Percentiles rank a stretch among this genome's conserved stretches.
phyloP scores from a whole-genome alignment of 768 basidiomycete genomes.

The Tubosaeta sp. region DNA sequence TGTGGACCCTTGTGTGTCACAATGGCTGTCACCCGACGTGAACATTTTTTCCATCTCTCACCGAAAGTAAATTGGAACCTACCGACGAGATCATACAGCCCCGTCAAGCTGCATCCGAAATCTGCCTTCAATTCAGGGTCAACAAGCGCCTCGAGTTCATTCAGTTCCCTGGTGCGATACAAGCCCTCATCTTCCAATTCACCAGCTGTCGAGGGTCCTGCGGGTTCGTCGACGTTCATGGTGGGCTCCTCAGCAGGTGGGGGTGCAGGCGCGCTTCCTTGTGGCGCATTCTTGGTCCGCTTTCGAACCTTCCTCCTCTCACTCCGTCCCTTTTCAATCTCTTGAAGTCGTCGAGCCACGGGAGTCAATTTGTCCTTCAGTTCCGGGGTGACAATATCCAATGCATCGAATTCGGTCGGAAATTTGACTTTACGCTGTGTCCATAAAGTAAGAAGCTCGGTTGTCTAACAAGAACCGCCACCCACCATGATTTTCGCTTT shows the following conservation, averaged over 20 bases:
- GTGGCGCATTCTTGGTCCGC: conserved; percentile 50
- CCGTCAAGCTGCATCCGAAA: conserved; percentile 69
- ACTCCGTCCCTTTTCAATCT: conserved; percentile 75
- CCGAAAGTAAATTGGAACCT: conserved; percentile 26
- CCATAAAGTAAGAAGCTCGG: background rate
- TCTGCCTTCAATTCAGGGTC: conserved; percentile 61
- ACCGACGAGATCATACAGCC: conserved; percentile 91
- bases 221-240: conserved; percentile 48
- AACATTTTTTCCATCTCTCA: background rate
- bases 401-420: conserved; percentile 79
- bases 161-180: conserved; percentile 60
- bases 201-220: conserved; percentile 16
- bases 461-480: background rate
- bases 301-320: conserved; percentile 82
- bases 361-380: conserved; percentile 69
- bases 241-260: conserved; percentile 18
- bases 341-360: conserved; percentile 66
- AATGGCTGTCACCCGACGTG: conserved; percentile 50
- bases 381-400: conserved; percentile 78
- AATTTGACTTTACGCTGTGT: conserved; percentile 87
- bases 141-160: conserved; percentile 61
- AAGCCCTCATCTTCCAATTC: conserved; percentile 60
- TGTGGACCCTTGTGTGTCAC: conserved; percentile 96
- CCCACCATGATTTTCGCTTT: conserved; percentile 96
- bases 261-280: conserved; percentile 15